Evolutionary conservation across 2,329 filamentous ascomycete genomes (phyloP).

Genomic region (Hypoxylon sp.): DNA sequence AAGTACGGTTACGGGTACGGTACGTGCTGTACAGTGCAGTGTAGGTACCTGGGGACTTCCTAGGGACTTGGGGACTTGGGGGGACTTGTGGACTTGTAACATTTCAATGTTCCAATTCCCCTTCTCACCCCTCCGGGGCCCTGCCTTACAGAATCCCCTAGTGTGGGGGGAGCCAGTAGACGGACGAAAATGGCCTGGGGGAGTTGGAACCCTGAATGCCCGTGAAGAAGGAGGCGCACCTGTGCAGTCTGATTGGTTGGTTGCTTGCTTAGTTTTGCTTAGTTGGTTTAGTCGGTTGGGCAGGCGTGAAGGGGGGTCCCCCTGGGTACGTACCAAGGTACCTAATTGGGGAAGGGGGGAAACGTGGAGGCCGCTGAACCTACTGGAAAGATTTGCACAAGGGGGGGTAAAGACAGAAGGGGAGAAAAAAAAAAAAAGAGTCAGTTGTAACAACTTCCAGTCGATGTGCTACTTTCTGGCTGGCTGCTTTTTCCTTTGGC

Average conservation of each 20-base stretch:
- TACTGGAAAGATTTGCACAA: slow-evolving; percentile 44
- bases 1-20: slow-evolving; percentile 18
- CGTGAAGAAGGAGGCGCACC: slow-evolving; percentile 40
- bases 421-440: slow-evolving; percentile 4
- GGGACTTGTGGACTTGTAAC: slow-evolving; percentile 49
- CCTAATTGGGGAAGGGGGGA: slow-evolving; percentile 42
- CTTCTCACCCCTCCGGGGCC: slow-evolving; percentile 39
- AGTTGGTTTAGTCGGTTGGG: slow-evolving; percentile 33
- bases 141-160: slow-evolving; percentile 48
- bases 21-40: slow-evolving; percentile 48
- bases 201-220: slow-evolving; percentile 46
- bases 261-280: slow-evolving; percentile 31
- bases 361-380: slow-evolving; percentile 48
- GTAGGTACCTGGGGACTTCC: slow-evolving; percentile 40
- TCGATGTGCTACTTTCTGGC: slow-evolving; percentile 12
- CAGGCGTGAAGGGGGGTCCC: slow-evolving; percentile 30
- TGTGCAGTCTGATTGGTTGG: slow-evolving; percentile 39
- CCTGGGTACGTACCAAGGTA: slow-evolving; percentile 28
- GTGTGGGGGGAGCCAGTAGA: slow-evolving; percentile 51
- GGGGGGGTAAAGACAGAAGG: slow-evolving; percentile 12
- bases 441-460: slow-evolving; percentile 17
- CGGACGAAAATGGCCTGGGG: slow-evolving; percentile 48
- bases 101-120: slow-evolving; percentile 42
- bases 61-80: slow-evolving; percentile 41
- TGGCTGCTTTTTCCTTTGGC: slow-evolving; percentile 3